Base-by-base conservation (phyloP, 2,329 filamentous ascomycete species). In the Pseudopithomyces chartarum region DNA sequence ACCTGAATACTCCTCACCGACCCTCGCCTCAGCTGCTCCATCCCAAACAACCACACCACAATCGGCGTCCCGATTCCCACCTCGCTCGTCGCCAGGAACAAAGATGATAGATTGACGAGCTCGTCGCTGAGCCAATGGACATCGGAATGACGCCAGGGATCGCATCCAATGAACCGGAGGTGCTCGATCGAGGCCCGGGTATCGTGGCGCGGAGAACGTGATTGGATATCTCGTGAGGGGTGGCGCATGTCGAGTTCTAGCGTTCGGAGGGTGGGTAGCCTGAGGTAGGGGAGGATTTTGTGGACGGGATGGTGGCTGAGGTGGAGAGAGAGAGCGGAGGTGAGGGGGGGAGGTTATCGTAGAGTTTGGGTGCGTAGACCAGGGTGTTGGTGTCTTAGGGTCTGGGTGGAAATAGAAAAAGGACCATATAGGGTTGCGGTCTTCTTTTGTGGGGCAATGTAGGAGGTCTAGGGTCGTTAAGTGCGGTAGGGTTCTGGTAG, bases 211-310 rank as follows among this genome's bases (percentile, higher is more conserved):
- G 34, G 12, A 11, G 15, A 36, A 6, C 11, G 6, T 3, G 15
- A 36, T 6, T 6, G 11, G 34, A 5, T 4, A 8, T 29, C 26
- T 29, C 4, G 26, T 4, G 26, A 8, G 4, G 26, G 26, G 8
- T 29, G 13, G 19, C 45, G 45, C 48, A 51, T 26, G 29, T 51
- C 48, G 11, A 51, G 10, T 20, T 42, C 48, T 20, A 51, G 22
- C 48, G 13, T 20, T 12, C 26, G 6, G 19, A 51, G 12, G 19
- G 36, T 29, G 13, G 36, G 8, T 13, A 51, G 36, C 36, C 12
- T 29, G 5, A 51, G 22, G 17, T 29, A 51, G 6, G 48, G 36
- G n/a, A 51, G 19, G 13, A 43, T 11, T 8, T 4, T 17, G 12
- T 13, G 22, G 12, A 23, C 48, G 3, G 48, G 48, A 10, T 12